These are phyloP conservation scores for Polytrichum commune DNA, from an alignment of 225 moss, liverwort and hornwort species.

Conservation along the genomic window DNA sequence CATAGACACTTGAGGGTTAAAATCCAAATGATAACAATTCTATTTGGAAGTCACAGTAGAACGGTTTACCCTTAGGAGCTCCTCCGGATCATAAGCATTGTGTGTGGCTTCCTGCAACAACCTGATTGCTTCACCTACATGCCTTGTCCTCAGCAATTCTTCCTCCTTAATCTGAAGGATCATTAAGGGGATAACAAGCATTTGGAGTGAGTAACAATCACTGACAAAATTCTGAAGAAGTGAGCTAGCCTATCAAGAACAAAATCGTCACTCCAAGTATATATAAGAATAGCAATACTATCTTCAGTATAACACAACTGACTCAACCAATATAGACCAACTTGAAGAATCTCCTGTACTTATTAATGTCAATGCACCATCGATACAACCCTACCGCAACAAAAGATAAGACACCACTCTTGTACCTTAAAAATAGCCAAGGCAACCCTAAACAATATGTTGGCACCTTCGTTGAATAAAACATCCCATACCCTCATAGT, in stretches of 20 bases:
- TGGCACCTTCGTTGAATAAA: conserved; percentile 92
- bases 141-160: conserved; percentile 67
- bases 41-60: neutral
- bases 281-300: no score
- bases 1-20: no score
- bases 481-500: conserved; percentile 97
- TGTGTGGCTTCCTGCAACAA: conserved; percentile 79
- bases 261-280: no score
- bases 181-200: neutral
- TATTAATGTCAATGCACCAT: no score
- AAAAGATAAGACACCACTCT: neutral
- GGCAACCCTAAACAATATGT: conserved; percentile 84
- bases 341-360: no score
- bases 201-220: no score
- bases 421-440: conserved; percentile 89
- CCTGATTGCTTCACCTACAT: conserved; percentile 87
- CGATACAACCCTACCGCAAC: no score
- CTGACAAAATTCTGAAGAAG: no score
- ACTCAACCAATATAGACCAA: no score
- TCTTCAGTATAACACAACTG: no score
- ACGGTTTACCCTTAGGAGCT: conserved; percentile 66
- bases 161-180: conserved; percentile 78
- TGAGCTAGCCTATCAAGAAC: no score
- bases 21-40: no score
- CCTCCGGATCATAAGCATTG: conserved; percentile 80